These are phyloP conservation scores for Penicillium alfredii DNA, from an alignment of 495 filamentous ascomycete genomes.

Conservation along the genomic window DNA sequence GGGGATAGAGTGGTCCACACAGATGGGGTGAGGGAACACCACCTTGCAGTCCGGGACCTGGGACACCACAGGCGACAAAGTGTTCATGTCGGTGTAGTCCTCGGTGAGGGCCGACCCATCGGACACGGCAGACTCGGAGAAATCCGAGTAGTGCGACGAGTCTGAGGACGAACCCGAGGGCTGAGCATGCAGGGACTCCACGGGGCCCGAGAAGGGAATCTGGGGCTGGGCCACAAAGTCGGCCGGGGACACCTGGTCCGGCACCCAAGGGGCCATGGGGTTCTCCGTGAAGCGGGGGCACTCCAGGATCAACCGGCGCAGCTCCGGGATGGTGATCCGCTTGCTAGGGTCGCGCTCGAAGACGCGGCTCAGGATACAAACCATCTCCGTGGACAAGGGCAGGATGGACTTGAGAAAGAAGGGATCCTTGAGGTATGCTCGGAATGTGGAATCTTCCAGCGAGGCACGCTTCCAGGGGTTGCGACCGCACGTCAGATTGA, in stretches of 20 bases:
- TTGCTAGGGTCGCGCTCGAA: constrained; percentile 86
- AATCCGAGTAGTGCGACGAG: constrained; percentile 39
- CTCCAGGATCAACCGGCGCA: constrained; percentile 66
- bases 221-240: constrained; percentile 28
- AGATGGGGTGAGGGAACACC: constrained; percentile 24
- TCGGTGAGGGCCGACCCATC: constrained; percentile 39
- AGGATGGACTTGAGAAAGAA: constrained; percentile 90
- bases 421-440: constrained; percentile 78
- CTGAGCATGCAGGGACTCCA: constrained; percentile 34
- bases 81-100: constrained; percentile 38
- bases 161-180: constrained; percentile 36
- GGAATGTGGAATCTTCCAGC: constrained; percentile 89
- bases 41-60: constrained; percentile 32
- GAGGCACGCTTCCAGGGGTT: constrained; percentile 98
- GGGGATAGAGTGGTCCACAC: constrained; percentile 23
- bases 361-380: constrained; percentile 78
- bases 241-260: constrained; percentile 21
- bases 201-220: constrained; percentile 23
- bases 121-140: constrained; percentile 38
- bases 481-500: constrained; percentile 95
- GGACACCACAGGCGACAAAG: constrained; percentile 34
- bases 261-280: constrained; percentile 28
- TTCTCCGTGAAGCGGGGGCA: constrained; percentile 69
- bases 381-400: constrained; percentile 83
- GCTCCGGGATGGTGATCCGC: constrained; percentile 77